Base-by-base conservation (phyloP, 495 filamentous ascomycete species). In the Hypomontagnella monticulosa region DNA sequence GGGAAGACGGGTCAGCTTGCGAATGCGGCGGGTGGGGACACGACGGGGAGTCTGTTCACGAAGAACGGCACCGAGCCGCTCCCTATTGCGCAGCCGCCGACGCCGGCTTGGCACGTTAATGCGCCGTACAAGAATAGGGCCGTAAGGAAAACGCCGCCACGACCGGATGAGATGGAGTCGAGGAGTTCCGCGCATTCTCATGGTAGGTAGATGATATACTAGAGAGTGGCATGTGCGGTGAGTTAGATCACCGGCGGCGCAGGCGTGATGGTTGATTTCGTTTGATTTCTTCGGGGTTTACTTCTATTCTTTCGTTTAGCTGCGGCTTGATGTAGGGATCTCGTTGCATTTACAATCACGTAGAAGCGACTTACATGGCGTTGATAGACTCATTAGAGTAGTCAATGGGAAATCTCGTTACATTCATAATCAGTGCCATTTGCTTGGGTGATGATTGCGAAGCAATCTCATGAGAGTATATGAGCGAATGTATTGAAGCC, bases 1-100 rank as follows among this genome's bases (percentile, higher is more conserved):
- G 80, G 85, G 62, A 76, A 84, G 51, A 88, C 88, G 8, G 91
- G 89, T 70, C 84, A 80, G 10, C 85, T 84, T 0, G 77, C 78
- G 12, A 83, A 80, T 3, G 80, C 83, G 67, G 73, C 79, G 12
- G 86, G 34, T 10, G 70, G 60, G 0, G 47, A 73, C 15, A 71
- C 85, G 60, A 79, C 82, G 11, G 67, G 67, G 4, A 73, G 79
- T 44, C 46, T 75, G 32, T 73, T 73, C 27, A 34, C 47, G 20
- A 69, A 46, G 63, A 54, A 69, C 9, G 49, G 57, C 10, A 63
- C 55, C 1, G 53, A 63, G 15, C 47, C 59, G 0, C 20, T 71
- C 51, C 61, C 61, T 3, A 10, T 23, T 3, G 38, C 51, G 61
- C 2, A 36, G 16, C 56, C 61, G 7, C 15, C 27, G 0, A 15